Conservation (phyloP, 139 green algal genomes). For the Mychonastes homosphaera region DNA sequence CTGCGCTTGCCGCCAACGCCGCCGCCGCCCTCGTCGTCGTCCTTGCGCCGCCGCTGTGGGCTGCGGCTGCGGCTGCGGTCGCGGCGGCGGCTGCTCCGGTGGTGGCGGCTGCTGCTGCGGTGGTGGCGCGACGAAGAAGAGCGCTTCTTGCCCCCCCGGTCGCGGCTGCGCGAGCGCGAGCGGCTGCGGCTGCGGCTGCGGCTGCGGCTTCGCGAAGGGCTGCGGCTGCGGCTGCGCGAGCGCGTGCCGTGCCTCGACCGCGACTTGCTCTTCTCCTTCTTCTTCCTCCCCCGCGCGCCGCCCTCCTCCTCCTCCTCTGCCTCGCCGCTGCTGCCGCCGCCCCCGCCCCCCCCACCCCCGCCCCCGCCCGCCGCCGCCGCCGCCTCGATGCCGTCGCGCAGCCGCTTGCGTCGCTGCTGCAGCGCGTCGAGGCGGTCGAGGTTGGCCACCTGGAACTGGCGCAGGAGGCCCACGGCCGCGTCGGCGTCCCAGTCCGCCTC, state of each 20-base stretch:
- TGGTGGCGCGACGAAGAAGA: too few species aligned
- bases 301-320: background rate
- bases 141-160: too few species aligned
- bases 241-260: constrained; percentile 21
- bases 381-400: constrained; percentile 19
- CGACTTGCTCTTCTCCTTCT: constrained; percentile 25
- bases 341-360: background rate
- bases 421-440: constrained; percentile 30
- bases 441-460: constrained; percentile 34
- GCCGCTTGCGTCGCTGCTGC: constrained; percentile 25
- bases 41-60: too few species aligned
- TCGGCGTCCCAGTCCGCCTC: constrained; percentile 57
- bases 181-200: too few species aligned
- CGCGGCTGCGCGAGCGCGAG: too few species aligned
- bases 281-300: constrained; percentile 15
- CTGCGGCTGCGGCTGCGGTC: too few species aligned
- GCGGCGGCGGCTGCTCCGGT: too few species aligned
- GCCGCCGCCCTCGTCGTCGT: too few species aligned
- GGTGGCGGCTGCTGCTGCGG: too few species aligned
- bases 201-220: too few species aligned
- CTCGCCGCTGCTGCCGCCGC: constrained; percentile 9
- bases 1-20: too few species aligned
- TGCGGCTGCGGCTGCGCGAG: too few species aligned
- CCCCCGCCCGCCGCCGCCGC: constrained; percentile 1
- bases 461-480: constrained; percentile 43